Percentiles rank a stretch among this genome's conserved stretches.
phyloP scores from a whole-genome alignment of 2,329 filamentous ascomycete species.

The Monascus ruber region DNA sequence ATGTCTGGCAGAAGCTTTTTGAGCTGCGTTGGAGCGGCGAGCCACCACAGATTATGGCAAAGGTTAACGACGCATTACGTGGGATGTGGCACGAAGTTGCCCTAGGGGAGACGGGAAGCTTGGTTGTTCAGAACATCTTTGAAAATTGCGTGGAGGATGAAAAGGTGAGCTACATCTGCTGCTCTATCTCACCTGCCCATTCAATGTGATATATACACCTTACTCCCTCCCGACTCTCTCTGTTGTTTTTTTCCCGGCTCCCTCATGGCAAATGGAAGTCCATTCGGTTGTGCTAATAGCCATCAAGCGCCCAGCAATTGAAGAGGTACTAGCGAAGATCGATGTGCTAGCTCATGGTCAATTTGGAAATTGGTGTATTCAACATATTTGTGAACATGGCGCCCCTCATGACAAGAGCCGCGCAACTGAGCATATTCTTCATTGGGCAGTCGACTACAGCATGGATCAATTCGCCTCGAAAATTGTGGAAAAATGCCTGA shows the following conservation, averaged over 20 bases:
- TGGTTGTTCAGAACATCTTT: constrained; percentile 99
- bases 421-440: constrained; percentile 89
- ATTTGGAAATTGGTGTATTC: constrained; percentile 99
- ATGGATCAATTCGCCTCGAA: constrained; percentile 99
- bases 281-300: constrained; percentile 9
- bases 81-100: constrained; percentile 99
- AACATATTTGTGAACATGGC: constrained; percentile 97
- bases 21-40: constrained; percentile 92
- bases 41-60: constrained; percentile 96
- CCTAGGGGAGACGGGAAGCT: constrained; percentile 87
- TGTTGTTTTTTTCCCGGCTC: too few relatives aligned
- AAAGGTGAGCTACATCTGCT: constrained; percentile 53
- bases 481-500: constrained; percentile 97
- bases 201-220: neutral
- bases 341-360: constrained; percentile 95
- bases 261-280: too few relatives aligned
- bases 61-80: constrained; percentile 84
- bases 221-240: neutral
- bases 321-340: constrained; percentile 89
- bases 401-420: constrained; percentile 81
- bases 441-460: constrained; percentile 88
- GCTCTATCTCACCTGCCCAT: neutral
- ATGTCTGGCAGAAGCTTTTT: constrained; percentile 99
- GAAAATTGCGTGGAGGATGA: constrained; percentile 98
- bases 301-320: constrained; percentile 81